Conservation (phyloP, 2,329 filamentous ascomycete species). For the Pyrenophora teres region DNA sequence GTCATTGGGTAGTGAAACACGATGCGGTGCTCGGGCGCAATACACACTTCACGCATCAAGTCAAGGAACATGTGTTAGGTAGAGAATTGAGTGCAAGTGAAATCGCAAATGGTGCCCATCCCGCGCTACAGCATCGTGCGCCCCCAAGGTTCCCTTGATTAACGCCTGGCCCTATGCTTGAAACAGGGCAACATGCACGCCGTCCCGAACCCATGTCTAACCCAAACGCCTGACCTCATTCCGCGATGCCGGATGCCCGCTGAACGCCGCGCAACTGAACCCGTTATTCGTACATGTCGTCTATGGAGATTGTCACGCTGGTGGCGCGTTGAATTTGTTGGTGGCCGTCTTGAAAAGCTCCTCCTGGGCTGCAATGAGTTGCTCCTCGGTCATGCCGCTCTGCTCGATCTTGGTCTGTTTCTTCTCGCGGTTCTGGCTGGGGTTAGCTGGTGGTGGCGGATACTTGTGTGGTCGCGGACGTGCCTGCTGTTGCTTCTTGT, state of each 20-base stretch:
- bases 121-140: slow-evolving; percentile 1
- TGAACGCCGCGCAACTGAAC: slow-evolving; percentile 30
- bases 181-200: slow-evolving; percentile 12
- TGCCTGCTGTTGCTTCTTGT: slow-evolving; percentile 92
- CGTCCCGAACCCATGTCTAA: slow-evolving; percentile 23
- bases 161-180: slow-evolving; percentile 12
- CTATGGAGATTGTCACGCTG: slow-evolving; percentile 31
- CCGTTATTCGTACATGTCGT: slow-evolving; percentile 17
- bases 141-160: neutral
- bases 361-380: slow-evolving; percentile 85
- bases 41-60: slow-evolving; percentile 6
- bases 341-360: slow-evolving; percentile 86
- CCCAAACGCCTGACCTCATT: slow-evolving; percentile 30
- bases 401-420: slow-evolving; percentile 97
- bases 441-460: slow-evolving; percentile 17
- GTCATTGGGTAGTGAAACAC: slow-evolving; percentile 11
- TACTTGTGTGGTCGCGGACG: slow-evolving; percentile 27
- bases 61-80: neutral
- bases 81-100: neutral
- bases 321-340: slow-evolving; percentile 67
- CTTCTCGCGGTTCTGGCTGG: slow-evolving; percentile 81
- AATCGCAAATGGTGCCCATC: neutral
- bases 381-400: slow-evolving; percentile 88
- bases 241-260: slow-evolving; percentile 20
- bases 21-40: slow-evolving; percentile 1